These are phyloP conservation scores for Ascochyta lentis DNA, from an alignment of 2,329 filamentous ascomycete genomes.

Conservation along the genomic window DNA sequence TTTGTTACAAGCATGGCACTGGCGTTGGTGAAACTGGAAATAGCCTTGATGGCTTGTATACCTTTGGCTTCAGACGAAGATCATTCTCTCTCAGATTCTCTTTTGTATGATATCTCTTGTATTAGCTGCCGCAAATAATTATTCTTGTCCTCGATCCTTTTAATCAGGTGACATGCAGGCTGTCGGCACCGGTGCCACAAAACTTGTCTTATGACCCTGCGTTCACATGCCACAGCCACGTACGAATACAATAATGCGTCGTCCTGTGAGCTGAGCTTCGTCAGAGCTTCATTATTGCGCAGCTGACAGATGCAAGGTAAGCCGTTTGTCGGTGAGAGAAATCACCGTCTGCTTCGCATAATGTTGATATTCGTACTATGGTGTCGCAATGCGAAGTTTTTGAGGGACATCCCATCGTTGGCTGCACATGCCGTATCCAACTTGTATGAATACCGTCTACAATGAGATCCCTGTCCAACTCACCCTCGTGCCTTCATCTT, in stretches of 20 bases:
- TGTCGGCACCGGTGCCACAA: not conserved
- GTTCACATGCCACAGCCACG: not conserved
- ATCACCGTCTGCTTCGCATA: not conserved
- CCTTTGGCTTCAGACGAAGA: not conserved
- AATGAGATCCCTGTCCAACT: not conserved
- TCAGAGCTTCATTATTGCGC: not conserved
- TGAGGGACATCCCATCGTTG: not conserved
- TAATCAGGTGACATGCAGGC: not conserved
- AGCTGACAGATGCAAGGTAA: not conserved
- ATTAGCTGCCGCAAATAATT: not conserved
- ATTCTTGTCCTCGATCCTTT: not conserved
- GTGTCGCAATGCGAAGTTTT: not conserved
- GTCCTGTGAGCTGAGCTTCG: not conserved
- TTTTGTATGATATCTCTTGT: not conserved
- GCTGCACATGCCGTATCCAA: not conserved
- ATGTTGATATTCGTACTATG: not conserved
- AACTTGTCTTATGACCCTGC: not conserved
- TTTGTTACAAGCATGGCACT: not conserved
- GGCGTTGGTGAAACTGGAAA: not conserved
- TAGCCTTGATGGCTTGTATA: not conserved
- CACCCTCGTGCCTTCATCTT: conserved; percentile 17
- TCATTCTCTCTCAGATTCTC: not conserved
- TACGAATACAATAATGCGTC: not conserved
- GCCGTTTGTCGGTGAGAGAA: not conserved
- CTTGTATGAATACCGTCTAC: not conserved